Evolutionary conservation across 371 early-diverging fungal species (phyloP).

Genomic region (Dichotomocladium elegans): DNA sequence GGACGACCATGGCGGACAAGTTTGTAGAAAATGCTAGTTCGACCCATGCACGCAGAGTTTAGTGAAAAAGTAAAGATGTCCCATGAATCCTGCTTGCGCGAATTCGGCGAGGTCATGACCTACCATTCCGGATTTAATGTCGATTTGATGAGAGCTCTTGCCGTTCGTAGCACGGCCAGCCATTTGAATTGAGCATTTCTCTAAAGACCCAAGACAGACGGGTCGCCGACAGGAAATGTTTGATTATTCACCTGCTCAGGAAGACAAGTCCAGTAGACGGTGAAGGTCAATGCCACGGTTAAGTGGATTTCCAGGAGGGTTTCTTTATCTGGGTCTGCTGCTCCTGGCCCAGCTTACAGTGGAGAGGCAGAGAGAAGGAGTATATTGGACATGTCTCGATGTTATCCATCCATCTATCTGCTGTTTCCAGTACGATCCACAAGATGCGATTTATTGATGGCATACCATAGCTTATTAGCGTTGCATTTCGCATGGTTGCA

Average conservation of each 20-base stretch:
- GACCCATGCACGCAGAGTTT: too few species aligned
- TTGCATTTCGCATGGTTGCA: too few species aligned
- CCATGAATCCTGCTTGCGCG: conserved; percentile 54
- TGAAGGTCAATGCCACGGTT: conserved; percentile 94
- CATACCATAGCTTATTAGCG: too few species aligned
- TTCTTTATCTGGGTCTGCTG: conserved; percentile 69
- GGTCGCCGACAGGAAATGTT: too few species aligned
- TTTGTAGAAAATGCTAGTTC: conserved; percentile 85
- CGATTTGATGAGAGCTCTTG: conserved; percentile 99
- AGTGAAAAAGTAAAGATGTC: too few species aligned
- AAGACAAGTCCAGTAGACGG: conserved; percentile 83
- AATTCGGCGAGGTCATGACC: conserved; percentile 97
- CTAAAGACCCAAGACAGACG: too few species aligned
- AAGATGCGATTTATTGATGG: too few species aligned
- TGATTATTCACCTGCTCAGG: conserved; percentile 80
- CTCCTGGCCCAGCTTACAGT: conserved; percentile 50
- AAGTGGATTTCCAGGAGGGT: conserved; percentile 95
- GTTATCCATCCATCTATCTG: too few species aligned
- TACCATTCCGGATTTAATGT: conserved; percentile 99
- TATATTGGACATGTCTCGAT: too few species aligned
- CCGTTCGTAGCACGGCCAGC: conserved; percentile 99
- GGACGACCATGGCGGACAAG: conserved; percentile 99
- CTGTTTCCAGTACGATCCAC: too few species aligned
- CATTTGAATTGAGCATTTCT: too few species aligned
- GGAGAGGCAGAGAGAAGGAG: too few species aligned